Percentiles rank a stretch among this genome's conserved stretches.
Conservation (phyloP, 768 basidiomycete species). For the Tylopilus plumbeoviolaceoides region DNA sequence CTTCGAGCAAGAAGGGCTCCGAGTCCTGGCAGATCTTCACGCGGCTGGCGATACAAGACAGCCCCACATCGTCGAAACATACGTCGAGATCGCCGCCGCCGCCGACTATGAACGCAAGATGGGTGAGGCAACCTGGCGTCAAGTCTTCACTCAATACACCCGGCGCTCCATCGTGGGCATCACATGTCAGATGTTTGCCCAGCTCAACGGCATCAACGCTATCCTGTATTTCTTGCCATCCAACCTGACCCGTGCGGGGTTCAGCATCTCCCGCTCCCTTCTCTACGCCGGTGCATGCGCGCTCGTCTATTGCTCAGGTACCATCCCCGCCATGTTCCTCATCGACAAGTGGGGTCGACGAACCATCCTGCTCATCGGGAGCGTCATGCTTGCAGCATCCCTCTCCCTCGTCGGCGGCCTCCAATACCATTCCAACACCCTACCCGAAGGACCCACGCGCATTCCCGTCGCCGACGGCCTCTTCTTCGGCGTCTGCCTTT, state of each 20-base stretch:
- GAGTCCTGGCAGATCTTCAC: constrained; percentile 55
- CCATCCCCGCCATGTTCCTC: constrained; percentile 49
- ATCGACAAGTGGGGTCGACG: constrained; percentile 53
- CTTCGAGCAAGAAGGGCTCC: constrained; percentile 45
- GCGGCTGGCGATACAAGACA: constrained; percentile 44
- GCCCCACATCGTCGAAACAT: constrained; percentile 41
- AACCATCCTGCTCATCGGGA: constrained; percentile 46
- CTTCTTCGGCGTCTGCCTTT: constrained; percentile 47
- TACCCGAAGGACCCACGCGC: constrained; percentile 33
- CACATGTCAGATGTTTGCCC: constrained; percentile 52
- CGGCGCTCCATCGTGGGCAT: constrained; percentile 49
- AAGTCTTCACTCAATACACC: constrained; percentile 49
- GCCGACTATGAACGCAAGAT: constrained; percentile 37
- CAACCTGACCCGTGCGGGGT: constrained; percentile 48
- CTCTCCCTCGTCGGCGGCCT: constrained; percentile 51
- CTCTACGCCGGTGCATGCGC: constrained; percentile 46
- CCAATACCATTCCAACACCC: constrained; percentile 40
- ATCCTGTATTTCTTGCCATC: constrained; percentile 57
- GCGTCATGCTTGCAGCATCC: constrained; percentile 38
- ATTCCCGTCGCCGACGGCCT: constrained; percentile 34
- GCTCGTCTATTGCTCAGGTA: constrained; percentile 45
- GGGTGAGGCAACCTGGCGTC: constrained; percentile 42
- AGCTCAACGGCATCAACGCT: constrained; percentile 55
- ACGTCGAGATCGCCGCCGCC: constrained; percentile 38
- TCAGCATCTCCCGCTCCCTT: constrained; percentile 39